Percentiles rank a stretch among this genome's conserved stretches.
These are phyloP conservation scores for Colletotrichum agaves DNA, from an alignment of 2,329 filamentous ascomycete genomes.

Conservation along the genomic window DNA sequence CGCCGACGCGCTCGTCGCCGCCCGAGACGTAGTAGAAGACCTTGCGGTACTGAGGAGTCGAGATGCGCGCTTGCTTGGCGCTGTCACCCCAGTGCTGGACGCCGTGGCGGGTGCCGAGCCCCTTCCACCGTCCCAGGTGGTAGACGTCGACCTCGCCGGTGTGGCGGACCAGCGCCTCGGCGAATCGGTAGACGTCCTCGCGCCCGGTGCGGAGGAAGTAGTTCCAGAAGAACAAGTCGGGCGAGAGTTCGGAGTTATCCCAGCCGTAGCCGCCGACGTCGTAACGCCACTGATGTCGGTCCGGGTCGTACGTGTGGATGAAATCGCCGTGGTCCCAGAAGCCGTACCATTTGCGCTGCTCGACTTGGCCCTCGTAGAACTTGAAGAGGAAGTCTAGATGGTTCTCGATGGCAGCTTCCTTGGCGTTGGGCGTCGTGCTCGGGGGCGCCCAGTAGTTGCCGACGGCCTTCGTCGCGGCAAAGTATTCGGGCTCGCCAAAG, in stretches of 20 bases:
- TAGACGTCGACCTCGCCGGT: conserved; percentile 72
- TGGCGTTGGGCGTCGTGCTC: conserved; percentile 30
- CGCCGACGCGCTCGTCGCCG: conserved; percentile 67
- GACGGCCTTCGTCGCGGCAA: conserved; percentile 62
- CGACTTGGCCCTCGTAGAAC: conserved; percentile 66
- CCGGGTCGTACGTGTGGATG: conserved; percentile 69
- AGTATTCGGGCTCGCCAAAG: conserved; percentile 57
- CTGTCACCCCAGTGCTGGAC: conserved; percentile 71
- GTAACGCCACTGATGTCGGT: conserved; percentile 71
- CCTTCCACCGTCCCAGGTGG: conserved; percentile 67
- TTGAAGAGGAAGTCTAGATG: conserved; percentile 66
- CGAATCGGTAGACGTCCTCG: conserved; percentile 67
- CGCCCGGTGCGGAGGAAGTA: conserved; percentile 70
- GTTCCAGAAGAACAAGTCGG: conserved; percentile 71
- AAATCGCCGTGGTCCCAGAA: conserved; percentile 72
- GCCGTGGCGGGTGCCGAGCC: conserved; percentile 70
- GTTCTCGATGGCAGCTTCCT: conserved; percentile 56
- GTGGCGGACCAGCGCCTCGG: conserved; percentile 68
- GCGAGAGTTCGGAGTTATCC: conserved; percentile 73
- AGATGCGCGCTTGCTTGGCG: conserved; percentile 70
- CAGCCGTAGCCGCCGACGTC: conserved; percentile 73
- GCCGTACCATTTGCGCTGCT: conserved; percentile 70
- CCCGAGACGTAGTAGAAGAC: conserved; percentile 66
- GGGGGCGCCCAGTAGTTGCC: conserved; percentile 65
- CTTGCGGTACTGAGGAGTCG: conserved; percentile 66